Base-by-base conservation (phyloP, 352 stramenopile genomes). In the Pythium grandisporangium region DNA sequence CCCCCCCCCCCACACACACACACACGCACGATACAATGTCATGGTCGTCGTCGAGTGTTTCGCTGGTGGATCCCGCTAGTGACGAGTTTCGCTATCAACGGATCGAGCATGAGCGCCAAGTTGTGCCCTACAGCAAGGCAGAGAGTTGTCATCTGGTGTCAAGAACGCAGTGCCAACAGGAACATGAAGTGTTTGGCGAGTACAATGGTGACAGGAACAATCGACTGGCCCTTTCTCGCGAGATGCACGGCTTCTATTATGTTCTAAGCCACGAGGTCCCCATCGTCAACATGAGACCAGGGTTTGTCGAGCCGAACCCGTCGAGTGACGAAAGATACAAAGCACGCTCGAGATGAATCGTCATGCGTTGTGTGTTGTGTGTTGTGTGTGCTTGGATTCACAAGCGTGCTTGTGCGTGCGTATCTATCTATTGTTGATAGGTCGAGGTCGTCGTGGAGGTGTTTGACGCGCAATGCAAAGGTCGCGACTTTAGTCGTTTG, bases 1-100 rank as follows among this genome's bases (percentile, higher is more conserved):
- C 3, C n/a, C n/a, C n/a, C n/a, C n/a, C n/a, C n/a, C n/a, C n/a
- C n/a, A n/a, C n/a, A n/a, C n/a, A n/a, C n/a, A n/a, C n/a, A n/a
- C n/a, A n/a, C n/a, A n/a, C n/a, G n/a, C n/a, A n/a, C n/a, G n/a
- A n/a, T n/a, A n/a, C n/a, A n/a, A n/a, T n/a, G n/a, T n/a, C n/a
- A n/a, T n/a, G n/a, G n/a, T n/a, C n/a, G n/a, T n/a, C n/a, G n/a
- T n/a, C n/a, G n/a, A 48, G 32, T 23, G 32, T 45, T 11, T 30
- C 48, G 14, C 8, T 49, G 30, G 4, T 55, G 48, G 48, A 56
- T 32, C 1, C 40, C 20, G 29, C 34, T 11, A 56, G 34, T 13
- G 40, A 50, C 26, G 26, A 45, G 34, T 56, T 56, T 42, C 33
- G 27, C 23, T 51, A 51, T 26, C 35, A 56, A 42, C 48, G 48